Evolutionary conservation across 2,329 filamentous ascomycete genomes (phyloP).

Genomic region (Monosporascus sp.): DNA sequence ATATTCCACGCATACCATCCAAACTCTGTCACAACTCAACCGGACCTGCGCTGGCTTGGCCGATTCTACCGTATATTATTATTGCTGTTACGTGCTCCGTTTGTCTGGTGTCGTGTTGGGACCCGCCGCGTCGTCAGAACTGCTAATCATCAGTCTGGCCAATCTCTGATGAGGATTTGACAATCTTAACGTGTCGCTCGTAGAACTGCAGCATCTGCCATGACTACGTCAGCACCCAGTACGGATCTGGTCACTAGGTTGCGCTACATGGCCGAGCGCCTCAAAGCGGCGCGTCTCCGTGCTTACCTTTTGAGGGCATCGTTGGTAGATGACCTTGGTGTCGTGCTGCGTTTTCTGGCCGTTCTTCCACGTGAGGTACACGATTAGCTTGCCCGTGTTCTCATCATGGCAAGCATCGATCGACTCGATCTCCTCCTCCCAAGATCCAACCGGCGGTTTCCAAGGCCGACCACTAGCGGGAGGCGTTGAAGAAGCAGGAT

Average conservation of each 20-base stretch:
- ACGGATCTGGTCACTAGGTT: background rate
- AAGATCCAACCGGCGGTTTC: constrained; percentile 65
- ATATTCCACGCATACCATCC: background rate
- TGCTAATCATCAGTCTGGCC: constrained; percentile 11
- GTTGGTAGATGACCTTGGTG: constrained; percentile 61
- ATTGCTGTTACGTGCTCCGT: background rate
- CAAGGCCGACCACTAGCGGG: constrained; percentile 45
- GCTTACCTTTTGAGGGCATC: constrained; percentile 70
- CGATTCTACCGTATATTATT: background rate
- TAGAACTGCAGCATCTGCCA: constrained; percentile 54
- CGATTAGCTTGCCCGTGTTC: constrained; percentile 52
- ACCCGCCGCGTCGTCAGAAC: background rate
- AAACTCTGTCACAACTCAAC: background rate
- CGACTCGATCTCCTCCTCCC: constrained; percentile 67
- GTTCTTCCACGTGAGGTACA: constrained; percentile 70
- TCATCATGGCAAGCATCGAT: constrained; percentile 71
- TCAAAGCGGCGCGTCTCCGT: background rate
- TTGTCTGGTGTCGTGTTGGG: background rate
- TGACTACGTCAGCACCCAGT: background rate
- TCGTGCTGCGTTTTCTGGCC: constrained; percentile 69
- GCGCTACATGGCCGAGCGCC: background rate
- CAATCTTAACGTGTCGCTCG: constrained; percentile 51
- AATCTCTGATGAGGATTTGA: constrained; percentile 28
- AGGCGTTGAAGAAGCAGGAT: constrained; percentile 44
- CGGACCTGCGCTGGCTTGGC: background rate